Base-by-base conservation (phyloP, 1,284 basidiomycete species). In the Rhodofomes roseus region DNA sequence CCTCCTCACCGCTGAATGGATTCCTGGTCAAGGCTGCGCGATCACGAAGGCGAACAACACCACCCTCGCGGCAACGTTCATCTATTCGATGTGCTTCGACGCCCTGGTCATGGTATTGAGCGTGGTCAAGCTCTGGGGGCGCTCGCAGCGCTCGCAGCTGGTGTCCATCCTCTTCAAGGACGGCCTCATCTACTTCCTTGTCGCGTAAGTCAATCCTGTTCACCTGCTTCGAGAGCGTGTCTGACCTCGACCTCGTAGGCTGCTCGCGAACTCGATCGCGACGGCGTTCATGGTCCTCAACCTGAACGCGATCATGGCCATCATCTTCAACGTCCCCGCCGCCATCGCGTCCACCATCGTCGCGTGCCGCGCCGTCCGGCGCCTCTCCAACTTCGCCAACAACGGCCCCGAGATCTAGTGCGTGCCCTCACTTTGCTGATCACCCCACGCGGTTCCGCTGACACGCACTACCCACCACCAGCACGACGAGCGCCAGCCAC, bases 341-440 rank as follows among this genome's bases (percentile, higher is more conserved):
- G 72, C 70, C 29, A 68, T 73, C 57, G 68, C 67, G 44, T 71
- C 70, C n/a, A 71, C 70, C 8, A 58, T 61, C 23, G 60, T 58
- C 36, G 87, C 87, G 0, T 86, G 82, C 67, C 82, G 88, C 54
- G 84, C 81, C 6, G 88, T 90, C 37, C 84, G 89, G 50, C 80
- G 88, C 50, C 71, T 90, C 52, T 81, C 80, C 58, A 86, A 85
- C 65, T 90, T 82, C 71, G 79, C 80, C 11, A 72, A 72, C 23
- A 65, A 72, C 34, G 80, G 79, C 4, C 73, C 82, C 0, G 85
- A 86, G 64, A 71, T 84, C 58, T 86, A 81, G 84, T 87, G 71
- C 31, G 85, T 75, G n/a, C n/a, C 57, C 58, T 60, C 37, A 20
- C 14, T 48, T 6, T n/a, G n/a, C n/a, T n/a, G n/a, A n/a, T n/a